phyloP scores from a whole-genome alignment of 2,329 filamentous ascomycete genomes.

The Clonostachys byssicola region DNA sequence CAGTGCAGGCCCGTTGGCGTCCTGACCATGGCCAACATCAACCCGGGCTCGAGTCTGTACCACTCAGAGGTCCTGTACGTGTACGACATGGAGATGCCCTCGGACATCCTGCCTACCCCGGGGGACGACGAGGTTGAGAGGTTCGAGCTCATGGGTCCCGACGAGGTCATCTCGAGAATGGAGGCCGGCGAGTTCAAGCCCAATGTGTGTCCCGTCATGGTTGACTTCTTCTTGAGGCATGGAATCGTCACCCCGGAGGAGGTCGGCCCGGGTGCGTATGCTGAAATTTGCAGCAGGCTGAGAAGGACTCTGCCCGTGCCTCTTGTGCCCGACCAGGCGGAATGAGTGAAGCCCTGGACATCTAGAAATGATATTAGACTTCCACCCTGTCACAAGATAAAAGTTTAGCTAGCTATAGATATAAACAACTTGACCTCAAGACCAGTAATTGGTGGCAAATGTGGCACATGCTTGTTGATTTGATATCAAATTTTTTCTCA shows the following conservation, averaged over 20 bases:
- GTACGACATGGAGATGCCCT: constrained; percentile 68
- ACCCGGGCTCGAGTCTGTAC: constrained; percentile 14
- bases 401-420: no score
- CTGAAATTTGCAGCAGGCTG: constrained; percentile 56
- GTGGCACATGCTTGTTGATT: no score
- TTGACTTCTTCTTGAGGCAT: constrained; percentile 80
- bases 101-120: constrained; percentile 57
- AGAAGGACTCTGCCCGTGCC: constrained; percentile 38
- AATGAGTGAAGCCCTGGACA: no score
- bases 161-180: constrained; percentile 57
- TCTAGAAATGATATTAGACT: no score
- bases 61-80: constrained; percentile 53
- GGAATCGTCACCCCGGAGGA: constrained; percentile 70
- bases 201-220: constrained; percentile 71
- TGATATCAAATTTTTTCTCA: no score
- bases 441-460: no score
- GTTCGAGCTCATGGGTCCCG: constrained; percentile 64
- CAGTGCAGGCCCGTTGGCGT: constrained; percentile 16
- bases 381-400: no score
- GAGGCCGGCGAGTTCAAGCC: constrained; percentile 74
- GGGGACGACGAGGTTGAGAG: constrained; percentile 75
- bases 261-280: constrained; percentile 63
- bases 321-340: neutral
- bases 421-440: no score
- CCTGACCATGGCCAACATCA: constrained; percentile 26